A percentile compares a stretch with the other conserved stretches of the same genome.
phyloP scores from a whole-genome alignment of 2,329 filamentous ascomycete genomes.

The Thermothelomyces thermophilus region DNA sequence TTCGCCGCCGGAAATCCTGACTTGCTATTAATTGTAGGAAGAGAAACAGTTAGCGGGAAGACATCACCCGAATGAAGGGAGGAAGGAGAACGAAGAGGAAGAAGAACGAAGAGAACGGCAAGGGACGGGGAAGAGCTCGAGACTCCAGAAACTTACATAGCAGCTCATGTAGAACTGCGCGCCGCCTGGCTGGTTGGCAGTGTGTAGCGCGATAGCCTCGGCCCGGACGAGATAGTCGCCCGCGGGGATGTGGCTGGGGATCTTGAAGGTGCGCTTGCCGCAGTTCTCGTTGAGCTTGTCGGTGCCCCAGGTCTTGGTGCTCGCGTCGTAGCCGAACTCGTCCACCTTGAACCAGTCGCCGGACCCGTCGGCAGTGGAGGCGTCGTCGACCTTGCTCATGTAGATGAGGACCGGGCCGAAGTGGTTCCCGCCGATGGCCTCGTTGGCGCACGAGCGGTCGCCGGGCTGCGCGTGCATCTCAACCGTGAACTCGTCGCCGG shows the following conservation, averaged over 20 bases:
- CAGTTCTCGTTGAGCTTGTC: conserved; percentile 26
- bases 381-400: conserved; percentile 43
- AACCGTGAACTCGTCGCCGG: conserved; percentile 42
- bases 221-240: conserved; percentile 40
- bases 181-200: conserved; percentile 26
- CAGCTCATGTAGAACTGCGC: conserved; percentile 27
- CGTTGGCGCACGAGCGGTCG: conserved; percentile 39
- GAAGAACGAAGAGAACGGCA: too few species aligned
- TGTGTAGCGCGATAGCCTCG: conserved; percentile 40
- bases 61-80: accelerated
- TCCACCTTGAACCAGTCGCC: conserved; percentile 25
- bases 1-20: conserved; percentile 36
- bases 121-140: too few species aligned
- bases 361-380: conserved; percentile 37
- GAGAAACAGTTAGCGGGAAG: neutral
- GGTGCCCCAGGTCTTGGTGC: conserved; percentile 38
- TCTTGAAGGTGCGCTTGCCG: conserved; percentile 32
- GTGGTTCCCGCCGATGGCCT: conserved; percentile 49
- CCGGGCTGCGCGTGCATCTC: conserved; percentile 44
- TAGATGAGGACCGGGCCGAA: conserved; percentile 49
- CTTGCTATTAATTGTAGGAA: conserved; percentile 28
- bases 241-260: conserved; percentile 35
- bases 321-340: conserved; percentile 41
- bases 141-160: conserved; percentile 20
- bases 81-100: neutral